phyloP scores from a whole-genome alignment of 495 filamentous ascomycete genomes.

The Annulohypoxylon nitens region DNA sequence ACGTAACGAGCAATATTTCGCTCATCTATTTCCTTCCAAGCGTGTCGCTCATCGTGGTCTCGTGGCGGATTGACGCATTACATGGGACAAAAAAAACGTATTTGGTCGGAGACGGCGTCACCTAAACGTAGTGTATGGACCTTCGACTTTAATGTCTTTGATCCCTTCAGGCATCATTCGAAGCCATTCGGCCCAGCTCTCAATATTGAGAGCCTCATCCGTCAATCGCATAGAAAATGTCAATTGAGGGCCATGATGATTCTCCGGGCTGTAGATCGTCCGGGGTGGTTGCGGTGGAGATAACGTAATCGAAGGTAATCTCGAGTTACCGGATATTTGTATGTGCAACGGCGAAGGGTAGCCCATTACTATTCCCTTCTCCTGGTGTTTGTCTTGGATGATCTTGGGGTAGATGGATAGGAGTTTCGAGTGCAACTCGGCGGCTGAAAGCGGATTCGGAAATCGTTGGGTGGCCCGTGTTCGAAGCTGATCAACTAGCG shows the following conservation, averaged over 20 bases:
- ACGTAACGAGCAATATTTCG: slow-evolving; percentile 36
- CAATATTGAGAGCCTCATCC: slow-evolving; percentile 56
- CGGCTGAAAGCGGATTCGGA: slow-evolving; percentile 56
- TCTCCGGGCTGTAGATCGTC: slow-evolving; percentile 52
- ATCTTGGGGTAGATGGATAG: slow-evolving; percentile 58
- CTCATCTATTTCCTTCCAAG: slow-evolving; percentile 38
- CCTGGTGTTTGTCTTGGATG: slow-evolving; percentile 58
- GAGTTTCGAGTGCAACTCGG: slow-evolving; percentile 62
- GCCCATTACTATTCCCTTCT: slow-evolving; percentile 55
- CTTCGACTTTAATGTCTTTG: slow-evolving; percentile 61
- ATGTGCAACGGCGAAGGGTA: slow-evolving; percentile 63
- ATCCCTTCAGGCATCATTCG: slow-evolving; percentile 65
- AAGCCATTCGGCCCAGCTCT: slow-evolving; percentile 64
- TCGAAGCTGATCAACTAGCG: slow-evolving; percentile 57
- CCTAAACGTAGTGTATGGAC: slow-evolving; percentile 62
- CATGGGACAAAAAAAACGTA: slow-evolving; percentile 40
- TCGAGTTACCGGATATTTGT: slow-evolving; percentile 59
- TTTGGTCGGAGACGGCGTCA: slow-evolving; percentile 48
- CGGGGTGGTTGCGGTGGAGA: slow-evolving; percentile 54
- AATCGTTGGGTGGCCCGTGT: slow-evolving; percentile 56
- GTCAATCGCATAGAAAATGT: slow-evolving; percentile 60
- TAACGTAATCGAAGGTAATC: slow-evolving; percentile 61
- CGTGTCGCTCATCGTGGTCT: slow-evolving; percentile 46
- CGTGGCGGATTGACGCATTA: slow-evolving; percentile 41
- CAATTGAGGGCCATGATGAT: slow-evolving; percentile 52